Conservation (phyloP, 2,329 filamentous ascomycete genomes). For the Dryadomyces quercivorus region DNA sequence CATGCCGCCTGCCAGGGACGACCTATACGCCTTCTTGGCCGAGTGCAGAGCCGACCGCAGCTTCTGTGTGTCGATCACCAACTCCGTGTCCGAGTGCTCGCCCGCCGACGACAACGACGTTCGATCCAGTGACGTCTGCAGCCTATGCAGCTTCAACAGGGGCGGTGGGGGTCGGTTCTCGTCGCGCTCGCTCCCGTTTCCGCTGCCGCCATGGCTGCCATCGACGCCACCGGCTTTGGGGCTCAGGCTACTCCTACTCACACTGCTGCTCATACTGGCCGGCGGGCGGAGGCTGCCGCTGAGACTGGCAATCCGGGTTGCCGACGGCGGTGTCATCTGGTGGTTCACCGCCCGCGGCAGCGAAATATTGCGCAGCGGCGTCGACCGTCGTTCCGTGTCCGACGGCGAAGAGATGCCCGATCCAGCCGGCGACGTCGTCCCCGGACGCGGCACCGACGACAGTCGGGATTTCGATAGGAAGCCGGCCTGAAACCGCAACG, state of each 20-base stretch:
- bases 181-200: slow-evolving; percentile 19
- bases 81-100: slow-evolving; percentile 5
- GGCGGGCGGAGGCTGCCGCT: slow-evolving; percentile 15
- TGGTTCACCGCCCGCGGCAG: slow-evolving; percentile 35
- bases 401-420: slow-evolving; percentile 14
- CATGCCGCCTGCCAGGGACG: slow-evolving; percentile 22
- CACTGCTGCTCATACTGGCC: slow-evolving; percentile 14
- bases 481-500: slow-evolving; percentile 75
- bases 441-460: neutral
- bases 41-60: slow-evolving; percentile 42
- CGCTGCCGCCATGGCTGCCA: neutral
- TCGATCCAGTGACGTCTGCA: slow-evolving; percentile 3
- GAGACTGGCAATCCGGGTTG: slow-evolving; percentile 16
- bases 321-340: slow-evolving; percentile 29
- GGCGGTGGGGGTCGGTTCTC: slow-evolving; percentile 36
- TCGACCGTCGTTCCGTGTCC: slow-evolving; percentile 11
- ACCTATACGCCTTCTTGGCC: slow-evolving; percentile 31
- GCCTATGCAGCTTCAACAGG: slow-evolving; percentile 10
- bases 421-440: slow-evolving; percentile 17
- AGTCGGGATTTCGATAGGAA: slow-evolving; percentile 55
- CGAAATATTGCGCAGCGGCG: slow-evolving; percentile 39
- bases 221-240: neutral
- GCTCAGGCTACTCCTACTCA: neutral
- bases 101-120: slow-evolving; percentile 4
- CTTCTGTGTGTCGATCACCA: slow-evolving; percentile 37